A percentile compares a stretch with the other conserved stretches of the same genome.
Conservation (phyloP, 495 filamentous ascomycete genomes). For the Penicillium chermesinum region DNA sequence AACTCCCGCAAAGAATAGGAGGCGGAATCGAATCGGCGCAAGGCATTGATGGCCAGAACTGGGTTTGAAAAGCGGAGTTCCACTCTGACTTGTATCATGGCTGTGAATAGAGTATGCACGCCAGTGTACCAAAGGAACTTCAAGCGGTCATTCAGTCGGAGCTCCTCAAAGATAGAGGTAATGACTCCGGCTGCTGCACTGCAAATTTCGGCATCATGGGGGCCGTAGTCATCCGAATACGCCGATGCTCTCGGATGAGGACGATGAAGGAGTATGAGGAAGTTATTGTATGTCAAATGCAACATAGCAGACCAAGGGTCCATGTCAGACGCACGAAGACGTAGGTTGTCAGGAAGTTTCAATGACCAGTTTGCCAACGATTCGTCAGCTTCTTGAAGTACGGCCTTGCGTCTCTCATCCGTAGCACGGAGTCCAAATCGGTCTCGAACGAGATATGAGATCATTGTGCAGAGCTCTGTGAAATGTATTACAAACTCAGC, state of each 20-base stretch:
- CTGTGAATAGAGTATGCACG: constrained; percentile 44
- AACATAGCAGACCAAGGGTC: constrained; percentile 47
- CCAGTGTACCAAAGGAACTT: constrained; percentile 46
- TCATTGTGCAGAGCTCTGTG: constrained; percentile 43
- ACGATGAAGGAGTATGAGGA: constrained; percentile 48
- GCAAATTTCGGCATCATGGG: constrained; percentile 44
- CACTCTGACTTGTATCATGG: constrained; percentile 48
- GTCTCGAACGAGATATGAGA: constrained; percentile 41
- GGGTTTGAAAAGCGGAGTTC: constrained; percentile 48
- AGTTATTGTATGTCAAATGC: constrained; percentile 48
- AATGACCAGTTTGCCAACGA: constrained; percentile 44
- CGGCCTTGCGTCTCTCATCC: constrained; percentile 39
- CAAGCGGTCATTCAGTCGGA: constrained; percentile 46
- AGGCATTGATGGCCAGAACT: constrained; percentile 44
- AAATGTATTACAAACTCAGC: constrained; percentile 43
- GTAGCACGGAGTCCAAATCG: constrained; percentile 37
- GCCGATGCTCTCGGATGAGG: constrained; percentile 42
- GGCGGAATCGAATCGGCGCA: constrained; percentile 44
- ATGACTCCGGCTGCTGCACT: constrained; percentile 45
- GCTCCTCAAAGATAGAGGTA: constrained; percentile 44
- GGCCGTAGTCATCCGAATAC: constrained; percentile 41
- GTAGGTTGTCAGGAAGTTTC: constrained; percentile 39
- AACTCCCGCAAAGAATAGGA: constrained; percentile 42
- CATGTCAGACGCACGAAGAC: constrained; percentile 40
- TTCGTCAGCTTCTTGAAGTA: constrained; percentile 42